These are phyloP conservation scores for Diutina rugosa DNA, from an alignment of 1,139 yeast species.

Conservation along the genomic window DNA sequence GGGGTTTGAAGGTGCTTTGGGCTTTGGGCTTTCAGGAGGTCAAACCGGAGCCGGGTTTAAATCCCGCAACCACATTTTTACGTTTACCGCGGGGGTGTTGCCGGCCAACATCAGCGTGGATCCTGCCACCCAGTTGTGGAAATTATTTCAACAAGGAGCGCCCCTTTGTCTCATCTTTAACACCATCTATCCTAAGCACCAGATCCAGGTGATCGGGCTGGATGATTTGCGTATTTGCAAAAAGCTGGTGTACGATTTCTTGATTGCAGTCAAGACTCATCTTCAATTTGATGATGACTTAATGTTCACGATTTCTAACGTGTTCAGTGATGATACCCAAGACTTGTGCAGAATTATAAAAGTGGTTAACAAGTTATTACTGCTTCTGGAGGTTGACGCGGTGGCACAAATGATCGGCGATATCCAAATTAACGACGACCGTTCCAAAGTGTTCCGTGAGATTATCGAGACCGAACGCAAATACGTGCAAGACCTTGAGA, in stretches of 20 bases:
- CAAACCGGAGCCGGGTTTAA: slow-evolving; percentile 9
- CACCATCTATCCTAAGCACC: slow-evolving; percentile 25
- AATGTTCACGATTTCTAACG: slow-evolving; percentile 81
- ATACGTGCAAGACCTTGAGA: slow-evolving; percentile 82
- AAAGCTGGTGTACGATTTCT: slow-evolving; percentile 80
- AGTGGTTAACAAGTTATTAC: slow-evolving; percentile 35
- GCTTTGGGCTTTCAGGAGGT: slow-evolving; percentile 17
- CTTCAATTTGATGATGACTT: slow-evolving; percentile 54
- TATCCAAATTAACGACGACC: slow-evolving; percentile 31
- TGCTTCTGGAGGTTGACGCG: slow-evolving; percentile 38
- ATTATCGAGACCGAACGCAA: slow-evolving; percentile 82
- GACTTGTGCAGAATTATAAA: slow-evolving; percentile 62
- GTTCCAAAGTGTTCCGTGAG: slow-evolving; percentile 75
- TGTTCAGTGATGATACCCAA: slow-evolving; percentile 70
- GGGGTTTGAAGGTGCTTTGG: slow-evolving; percentile 6
- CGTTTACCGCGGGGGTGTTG: slow-evolving; percentile 64
- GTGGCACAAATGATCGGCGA: slow-evolving; percentile 11
- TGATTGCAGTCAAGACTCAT: slow-evolving; percentile 74
- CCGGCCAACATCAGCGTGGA: slow-evolving; percentile 70
- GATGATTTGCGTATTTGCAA: slow-evolving; percentile 81
- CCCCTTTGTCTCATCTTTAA: slow-evolving; percentile 83
- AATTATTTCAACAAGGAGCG: slow-evolving; percentile 82
- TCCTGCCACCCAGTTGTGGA: slow-evolving; percentile 87
- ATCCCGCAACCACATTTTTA: slow-evolving; percentile 25
- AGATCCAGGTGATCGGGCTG: slow-evolving; percentile 42